These are phyloP conservation scores for Striga asiatica DNA, from an alignment of 257 asterid genomes.

Conservation along the genomic window DNA sequence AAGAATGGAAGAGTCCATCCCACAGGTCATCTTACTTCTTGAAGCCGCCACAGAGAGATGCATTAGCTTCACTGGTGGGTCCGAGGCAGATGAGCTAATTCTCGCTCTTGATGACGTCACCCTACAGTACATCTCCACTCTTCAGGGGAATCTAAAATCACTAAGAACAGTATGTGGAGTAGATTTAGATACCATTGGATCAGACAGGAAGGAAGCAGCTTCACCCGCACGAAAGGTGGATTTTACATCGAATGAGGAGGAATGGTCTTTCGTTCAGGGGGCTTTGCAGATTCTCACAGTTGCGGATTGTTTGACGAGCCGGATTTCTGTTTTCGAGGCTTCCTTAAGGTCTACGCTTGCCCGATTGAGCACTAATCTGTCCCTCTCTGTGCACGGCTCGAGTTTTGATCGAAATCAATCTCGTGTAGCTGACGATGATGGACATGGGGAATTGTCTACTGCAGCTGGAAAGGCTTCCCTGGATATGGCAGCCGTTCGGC, in stretches of 20 bases:
- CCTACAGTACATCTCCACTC: constrained; percentile 72
- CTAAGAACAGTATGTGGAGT: constrained; percentile 81
- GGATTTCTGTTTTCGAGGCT: constrained; percentile 95
- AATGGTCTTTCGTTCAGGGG: constrained; percentile 97
- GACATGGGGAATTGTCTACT: constrained; percentile 53
- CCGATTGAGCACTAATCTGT: constrained; percentile 79
- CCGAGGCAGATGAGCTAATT: constrained; percentile 87
- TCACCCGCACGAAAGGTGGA: constrained; percentile 59
- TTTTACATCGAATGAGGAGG: constrained; percentile 78
- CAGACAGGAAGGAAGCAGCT: constrained; percentile 62
- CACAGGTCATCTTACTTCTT: constrained; percentile 74
- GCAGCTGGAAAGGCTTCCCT: constrained; percentile 80
- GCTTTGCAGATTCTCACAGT: constrained; percentile 94
- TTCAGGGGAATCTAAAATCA: constrained; percentile 85
- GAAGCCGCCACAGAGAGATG: constrained; percentile 98
- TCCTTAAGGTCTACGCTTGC: constrained; percentile 88
- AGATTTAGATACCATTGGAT: constrained; percentile 48
- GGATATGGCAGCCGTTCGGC: constrained; percentile 88
- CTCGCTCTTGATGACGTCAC: constrained; percentile 78
- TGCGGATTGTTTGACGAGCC: constrained; percentile 78
- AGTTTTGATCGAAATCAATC: constrained; percentile 50
- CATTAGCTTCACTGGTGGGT: constrained; percentile 87
- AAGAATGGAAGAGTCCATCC: constrained; percentile 96
- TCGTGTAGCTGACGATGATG: constrained; percentile 41
- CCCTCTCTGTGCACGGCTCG: constrained; percentile 54